Evolutionary conservation across 2,329 filamentous ascomycete genomes (phyloP).

Genomic region (Exophiala spinifera): DNA sequence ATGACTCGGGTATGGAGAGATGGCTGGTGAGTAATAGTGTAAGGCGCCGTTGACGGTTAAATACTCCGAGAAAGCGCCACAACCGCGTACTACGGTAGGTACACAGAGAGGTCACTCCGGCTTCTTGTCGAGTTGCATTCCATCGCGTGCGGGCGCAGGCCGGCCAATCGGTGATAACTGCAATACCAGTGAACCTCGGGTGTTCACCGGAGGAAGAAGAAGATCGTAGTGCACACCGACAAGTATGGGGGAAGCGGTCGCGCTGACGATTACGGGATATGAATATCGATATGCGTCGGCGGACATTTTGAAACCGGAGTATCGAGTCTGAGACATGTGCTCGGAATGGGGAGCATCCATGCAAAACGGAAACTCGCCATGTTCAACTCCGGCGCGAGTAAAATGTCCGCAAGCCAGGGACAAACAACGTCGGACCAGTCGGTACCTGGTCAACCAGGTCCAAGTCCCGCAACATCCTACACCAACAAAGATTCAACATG

Average conservation of each 20-base stretch:
- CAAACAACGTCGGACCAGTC: neutral
- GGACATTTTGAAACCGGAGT: slow-evolving; percentile 16
- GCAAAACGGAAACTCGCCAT: slow-evolving; percentile 11
- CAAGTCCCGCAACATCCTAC: neutral
- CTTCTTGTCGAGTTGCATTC: neutral
- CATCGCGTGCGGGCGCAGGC: neutral
- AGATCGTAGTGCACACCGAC: too few relatives aligned
- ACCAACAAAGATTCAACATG: neutral
- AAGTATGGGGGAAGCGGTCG: neutral
- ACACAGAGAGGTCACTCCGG: too few relatives aligned
- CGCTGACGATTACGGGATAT: slow-evolving; percentile 5
- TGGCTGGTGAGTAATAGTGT: slow-evolving; percentile 19
- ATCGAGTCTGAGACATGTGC: slow-evolving; percentile 22
- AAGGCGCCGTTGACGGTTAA: slow-evolving; percentile 13
- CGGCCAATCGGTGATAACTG: too few relatives aligned
- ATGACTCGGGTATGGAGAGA: slow-evolving; percentile 19
- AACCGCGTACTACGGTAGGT: slow-evolving; percentile 5
- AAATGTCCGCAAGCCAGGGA: slow-evolving; percentile 8
- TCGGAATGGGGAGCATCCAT: slow-evolving; percentile 19
- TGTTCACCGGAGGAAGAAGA: too few relatives aligned
- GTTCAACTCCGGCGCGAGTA: slow-evolving; percentile 5
- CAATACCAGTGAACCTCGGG: too few relatives aligned
- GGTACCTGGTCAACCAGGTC: slow-evolving; percentile 17
- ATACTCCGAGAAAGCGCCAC: slow-evolving; percentile 18
- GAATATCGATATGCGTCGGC: slow-evolving; percentile 18